Conservation (phyloP, 805 yeast genomes). For the Pichia cabralensis region DNA sequence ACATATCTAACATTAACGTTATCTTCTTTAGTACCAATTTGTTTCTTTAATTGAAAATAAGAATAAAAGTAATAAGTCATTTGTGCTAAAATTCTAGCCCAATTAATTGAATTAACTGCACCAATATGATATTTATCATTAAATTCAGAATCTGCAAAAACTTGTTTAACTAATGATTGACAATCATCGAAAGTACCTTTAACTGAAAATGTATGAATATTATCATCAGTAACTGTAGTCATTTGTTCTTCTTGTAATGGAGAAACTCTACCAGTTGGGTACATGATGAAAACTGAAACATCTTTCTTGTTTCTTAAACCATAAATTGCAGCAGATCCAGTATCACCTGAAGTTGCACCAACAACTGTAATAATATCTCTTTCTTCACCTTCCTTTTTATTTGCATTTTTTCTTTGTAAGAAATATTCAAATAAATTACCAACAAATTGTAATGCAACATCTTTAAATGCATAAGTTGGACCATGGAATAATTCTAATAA, state of each 20-base stretch:
- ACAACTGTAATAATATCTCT: constrained; percentile 88
- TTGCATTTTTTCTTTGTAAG: constrained; percentile 60
- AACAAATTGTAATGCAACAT: constrained; percentile 95
- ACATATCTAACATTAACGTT: constrained; percentile 60
- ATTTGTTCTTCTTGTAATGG: constrained; percentile 97
- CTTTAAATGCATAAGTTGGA: constrained; percentile 98
- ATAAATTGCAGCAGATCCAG: constrained; percentile 98
- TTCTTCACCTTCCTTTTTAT: constrained; percentile 34
- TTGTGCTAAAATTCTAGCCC: constrained; percentile 98
- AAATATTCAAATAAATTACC: constrained; percentile 96
- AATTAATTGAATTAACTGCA: constrained; percentile 95
- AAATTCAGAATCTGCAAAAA: constrained; percentile 84
- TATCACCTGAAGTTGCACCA: constrained; percentile 98
- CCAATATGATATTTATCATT: constrained; percentile 88
- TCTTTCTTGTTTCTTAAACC: constrained; percentile 96
- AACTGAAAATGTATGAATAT: constrained; percentile 91
- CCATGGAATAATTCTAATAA: constrained; percentile 95
- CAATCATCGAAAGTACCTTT: constrained; percentile 97
- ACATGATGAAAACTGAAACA: constrained; percentile 92
- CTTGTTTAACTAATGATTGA: constrained; percentile 89
- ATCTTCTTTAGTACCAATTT: constrained; percentile 14
- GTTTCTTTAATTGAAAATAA: constrained; percentile 59
- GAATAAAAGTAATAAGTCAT: constrained; percentile 94
- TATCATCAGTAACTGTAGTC: constrained; percentile 90
- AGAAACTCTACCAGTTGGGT: constrained; percentile 95